Evolutionary conservation across 495 filamentous ascomycete genomes (phyloP).

Genomic region (Sphaerosporella brunnea): DNA sequence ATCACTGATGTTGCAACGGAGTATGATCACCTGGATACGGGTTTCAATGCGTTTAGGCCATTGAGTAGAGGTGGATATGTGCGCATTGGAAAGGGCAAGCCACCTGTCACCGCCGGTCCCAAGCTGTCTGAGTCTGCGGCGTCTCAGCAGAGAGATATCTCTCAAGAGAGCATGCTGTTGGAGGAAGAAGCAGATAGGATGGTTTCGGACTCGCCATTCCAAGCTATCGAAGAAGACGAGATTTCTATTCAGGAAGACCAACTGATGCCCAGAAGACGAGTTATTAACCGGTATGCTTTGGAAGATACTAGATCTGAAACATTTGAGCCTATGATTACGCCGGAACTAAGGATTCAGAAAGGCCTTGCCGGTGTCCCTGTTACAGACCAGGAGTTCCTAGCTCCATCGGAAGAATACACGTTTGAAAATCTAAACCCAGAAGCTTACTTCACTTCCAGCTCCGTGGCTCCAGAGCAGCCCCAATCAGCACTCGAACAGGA

Average conservation of each 20-base stretch:
- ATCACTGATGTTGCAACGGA: conserved; percentile 2
- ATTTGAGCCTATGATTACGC: background rate
- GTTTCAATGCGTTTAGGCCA: background rate
- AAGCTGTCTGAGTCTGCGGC: background rate
- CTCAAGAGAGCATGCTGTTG: background rate
- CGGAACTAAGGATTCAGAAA: background rate
- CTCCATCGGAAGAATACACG: too few relatives aligned
- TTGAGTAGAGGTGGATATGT: conserved; percentile 6
- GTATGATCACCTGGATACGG: background rate
- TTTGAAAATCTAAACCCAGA: background rate
- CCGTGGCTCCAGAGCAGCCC: too few relatives aligned
- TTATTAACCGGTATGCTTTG: background rate
- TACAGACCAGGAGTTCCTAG: too few relatives aligned
- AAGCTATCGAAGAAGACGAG: background rate
- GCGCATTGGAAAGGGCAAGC: background rate
- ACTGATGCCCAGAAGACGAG: background rate
- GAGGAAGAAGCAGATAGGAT: background rate
- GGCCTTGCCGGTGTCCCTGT: too few relatives aligned
- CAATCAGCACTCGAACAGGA: too few relatives aligned
- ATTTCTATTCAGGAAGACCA: background rate
- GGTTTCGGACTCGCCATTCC: background rate
- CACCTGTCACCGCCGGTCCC: too few relatives aligned
- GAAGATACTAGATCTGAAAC: background rate
- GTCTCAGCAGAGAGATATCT: background rate
- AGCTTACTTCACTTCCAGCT: background rate